Conservation (phyloP, 306 rosid species). For the Hylodesmum podocarpum region DNA sequence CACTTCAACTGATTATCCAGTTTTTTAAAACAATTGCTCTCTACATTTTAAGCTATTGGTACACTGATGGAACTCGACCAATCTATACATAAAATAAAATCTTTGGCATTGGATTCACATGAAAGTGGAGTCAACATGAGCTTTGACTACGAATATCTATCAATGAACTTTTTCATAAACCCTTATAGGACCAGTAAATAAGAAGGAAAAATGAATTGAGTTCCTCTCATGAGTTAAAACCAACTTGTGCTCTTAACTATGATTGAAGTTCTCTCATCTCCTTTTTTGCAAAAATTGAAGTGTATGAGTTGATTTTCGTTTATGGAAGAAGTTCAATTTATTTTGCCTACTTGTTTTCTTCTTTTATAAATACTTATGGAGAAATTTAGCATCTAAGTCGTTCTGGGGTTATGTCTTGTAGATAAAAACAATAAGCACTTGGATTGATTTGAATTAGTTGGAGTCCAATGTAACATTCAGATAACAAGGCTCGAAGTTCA, state of each 20-base stretch:
- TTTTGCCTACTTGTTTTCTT: neutral
- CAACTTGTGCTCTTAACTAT: neutral
- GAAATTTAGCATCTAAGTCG: neutral
- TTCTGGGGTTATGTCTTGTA: neutral
- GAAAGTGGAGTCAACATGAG: neutral
- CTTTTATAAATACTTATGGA: neutral
- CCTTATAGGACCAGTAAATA: neutral
- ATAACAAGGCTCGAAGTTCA: neutral
- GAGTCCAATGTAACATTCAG: neutral
- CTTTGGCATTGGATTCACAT: neutral
- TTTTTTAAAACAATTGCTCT: neutral
- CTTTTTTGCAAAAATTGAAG: neutral
- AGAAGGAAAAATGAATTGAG: neutral
- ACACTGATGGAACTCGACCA: neutral
- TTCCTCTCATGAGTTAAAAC: neutral
- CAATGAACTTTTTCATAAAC: neutral
- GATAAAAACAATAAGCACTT: neutral
- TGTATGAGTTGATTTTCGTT: neutral
- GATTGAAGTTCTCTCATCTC: neutral
- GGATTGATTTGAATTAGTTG: neutral
- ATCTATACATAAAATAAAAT: neutral
- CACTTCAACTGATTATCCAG: neutral
- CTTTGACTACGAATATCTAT: neutral
- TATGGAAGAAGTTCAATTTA: neutral
- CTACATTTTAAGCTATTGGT: neutral